phyloP scores from a whole-genome alignment of 2,329 filamentous ascomycete genomes.

The Pestalotiopsis sp. region DNA sequence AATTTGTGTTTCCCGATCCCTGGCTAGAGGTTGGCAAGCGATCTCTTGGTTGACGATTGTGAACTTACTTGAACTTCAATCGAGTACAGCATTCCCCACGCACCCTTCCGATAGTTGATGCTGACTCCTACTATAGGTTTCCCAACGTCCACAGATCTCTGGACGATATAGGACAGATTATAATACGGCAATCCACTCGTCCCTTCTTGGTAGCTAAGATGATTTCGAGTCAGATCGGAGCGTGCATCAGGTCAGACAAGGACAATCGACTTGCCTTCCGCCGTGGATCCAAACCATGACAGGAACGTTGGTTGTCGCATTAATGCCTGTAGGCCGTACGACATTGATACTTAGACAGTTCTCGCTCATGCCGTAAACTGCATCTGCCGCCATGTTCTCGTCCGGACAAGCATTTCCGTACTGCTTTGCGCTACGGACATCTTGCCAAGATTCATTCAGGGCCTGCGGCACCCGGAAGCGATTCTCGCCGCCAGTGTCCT shows the following conservation, averaged over 20 bases:
- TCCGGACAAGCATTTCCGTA: constrained; percentile 28
- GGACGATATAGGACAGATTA: constrained; percentile 61
- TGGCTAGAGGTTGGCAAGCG: constrained; percentile 8
- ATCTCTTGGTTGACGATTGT: background rate
- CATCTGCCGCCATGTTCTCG: constrained; percentile 17
- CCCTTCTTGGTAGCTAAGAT: constrained; percentile 25
- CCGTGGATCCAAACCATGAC: constrained; percentile 37
- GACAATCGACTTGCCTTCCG: constrained; percentile 16
- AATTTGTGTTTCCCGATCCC: constrained; percentile 30
- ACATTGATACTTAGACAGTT: constrained; percentile 36
- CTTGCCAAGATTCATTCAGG: constrained; percentile 23
- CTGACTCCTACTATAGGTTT: constrained; percentile 50
- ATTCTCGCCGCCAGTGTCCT: constrained; percentile 36
- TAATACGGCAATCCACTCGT: constrained; percentile 48
- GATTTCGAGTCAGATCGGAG: background rate
- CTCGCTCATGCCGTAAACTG: constrained; percentile 30
- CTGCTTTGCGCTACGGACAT: constrained; percentile 19
- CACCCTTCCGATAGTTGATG: constrained; percentile 46
- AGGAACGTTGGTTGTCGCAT: constrained; percentile 23
- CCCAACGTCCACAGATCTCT: constrained; percentile 43
- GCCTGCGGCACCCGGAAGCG: constrained; percentile 34
- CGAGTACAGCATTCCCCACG: constrained; percentile 31
- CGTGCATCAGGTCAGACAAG: background rate
- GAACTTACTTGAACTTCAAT: constrained; percentile 27
- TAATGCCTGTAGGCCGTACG: constrained; percentile 26